Evolutionary conservation across 345 rosid genomes (phyloP).

Genomic region (Boechera retrofracta): DNA sequence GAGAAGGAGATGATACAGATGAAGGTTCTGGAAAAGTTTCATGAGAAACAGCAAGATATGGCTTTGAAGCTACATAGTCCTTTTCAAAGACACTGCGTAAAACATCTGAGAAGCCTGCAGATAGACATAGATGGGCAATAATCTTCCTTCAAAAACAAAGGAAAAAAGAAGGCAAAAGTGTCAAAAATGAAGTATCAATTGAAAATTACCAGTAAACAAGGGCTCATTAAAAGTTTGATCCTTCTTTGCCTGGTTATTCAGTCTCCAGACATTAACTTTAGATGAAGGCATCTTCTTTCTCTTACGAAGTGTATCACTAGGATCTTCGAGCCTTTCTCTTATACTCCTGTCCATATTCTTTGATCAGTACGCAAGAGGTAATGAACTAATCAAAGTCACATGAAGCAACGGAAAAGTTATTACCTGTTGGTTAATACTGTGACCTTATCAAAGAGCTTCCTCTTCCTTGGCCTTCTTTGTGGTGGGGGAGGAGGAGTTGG

Average conservation of each 20-base stretch:
- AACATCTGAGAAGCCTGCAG: constrained; percentile 58
- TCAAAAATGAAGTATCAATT: not conserved
- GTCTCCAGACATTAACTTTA: constrained; percentile 64
- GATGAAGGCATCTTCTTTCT: constrained; percentile 56
- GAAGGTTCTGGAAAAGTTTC: constrained; percentile 47
- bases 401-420: constrained; percentile 10
- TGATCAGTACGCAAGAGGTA: constrained; percentile 29
- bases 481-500: constrained; percentile 68
- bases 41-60: constrained; percentile 47
- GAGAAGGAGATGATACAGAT: constrained; percentile 41
- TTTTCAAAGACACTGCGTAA: constrained; percentile 50
- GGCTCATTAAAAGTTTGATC: constrained; percentile 65
- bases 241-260: constrained; percentile 53
- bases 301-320: constrained; percentile 57
- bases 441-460: constrained; percentile 59
- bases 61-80: constrained; percentile 52
- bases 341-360: constrained; percentile 52
- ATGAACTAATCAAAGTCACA: constrained; percentile 3
- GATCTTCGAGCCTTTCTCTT: constrained; percentile 61
- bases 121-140: constrained; percentile 23
- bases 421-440: constrained; percentile 73
- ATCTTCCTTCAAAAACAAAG: constrained; percentile 10
- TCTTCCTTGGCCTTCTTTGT: constrained; percentile 51
- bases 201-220: constrained; percentile 58
- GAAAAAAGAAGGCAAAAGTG: constrained; percentile 26